Evolutionary conservation across 2,329 filamentous ascomycete species (phyloP), one percentile per base, ranked within the genome.

Genomic region (Neocatenulostroma microsporum): DNA sequence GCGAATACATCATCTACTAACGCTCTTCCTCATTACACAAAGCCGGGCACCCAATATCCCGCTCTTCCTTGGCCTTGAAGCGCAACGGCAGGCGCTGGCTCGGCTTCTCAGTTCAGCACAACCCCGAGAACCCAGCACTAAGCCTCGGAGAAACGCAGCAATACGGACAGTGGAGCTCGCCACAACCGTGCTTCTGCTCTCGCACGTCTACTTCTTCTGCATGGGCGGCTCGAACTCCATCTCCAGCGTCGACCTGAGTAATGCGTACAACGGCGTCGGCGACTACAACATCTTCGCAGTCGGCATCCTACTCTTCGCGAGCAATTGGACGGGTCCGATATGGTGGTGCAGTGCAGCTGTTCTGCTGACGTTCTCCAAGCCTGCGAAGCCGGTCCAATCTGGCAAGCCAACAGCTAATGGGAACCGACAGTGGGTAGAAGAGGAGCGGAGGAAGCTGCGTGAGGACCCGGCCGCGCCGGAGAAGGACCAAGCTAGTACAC

Each of bases 151-250:
- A 20, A 34, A 37, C 20, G 36, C 39, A 12, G 12, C 12, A 10
- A 31, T 41, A 9, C 35, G 36, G 5, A 7, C 21, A 24, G 39
- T 40, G 5, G 37, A 44, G 13, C 36, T 84, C 30, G 80, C 80
- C 4, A 74, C 79, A 8, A 80, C 82, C 0, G 76, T 76, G 7
- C 67, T 95, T 21, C 74, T 96, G 21, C 68, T 94, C 26, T 82
- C 93, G 48, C 80, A 88, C 62, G 69, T 77, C 23, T 80, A 82
- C 34, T 98, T 94, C 70, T 98, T 96, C 58, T 82, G 85, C 20
- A 78, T 86, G 45, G 91, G 88, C 17, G 87, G 87, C 56, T 85
- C 84, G 30, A 98, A 98, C 59, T 83, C 91, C 26, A 94, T 98
- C 48, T 94, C 88, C 10, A 89, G 84, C n/a, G 78, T 98, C 51